A percentile compares a stretch with the other conserved stretches of the same genome.
phyloP scores from a whole-genome alignment of 345 rosid species.

The Gossypium anomalum region DNA sequence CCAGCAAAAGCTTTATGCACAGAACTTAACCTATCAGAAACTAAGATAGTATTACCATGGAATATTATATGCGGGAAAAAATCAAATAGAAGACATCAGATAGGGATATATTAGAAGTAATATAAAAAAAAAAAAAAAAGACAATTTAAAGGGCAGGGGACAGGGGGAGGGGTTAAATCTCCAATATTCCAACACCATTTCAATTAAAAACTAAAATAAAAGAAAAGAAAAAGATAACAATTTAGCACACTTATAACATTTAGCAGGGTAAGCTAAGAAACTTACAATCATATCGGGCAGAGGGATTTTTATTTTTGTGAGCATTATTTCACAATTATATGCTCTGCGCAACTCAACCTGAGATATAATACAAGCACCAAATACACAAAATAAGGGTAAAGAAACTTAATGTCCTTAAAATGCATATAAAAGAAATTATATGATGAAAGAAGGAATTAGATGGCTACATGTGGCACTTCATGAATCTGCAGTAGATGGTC shows the following conservation, averaged over 20 bases:
- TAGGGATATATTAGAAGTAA: not conserved
- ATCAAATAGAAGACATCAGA: not conserved
- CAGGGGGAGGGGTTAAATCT: not conserved
- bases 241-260: not conserved
- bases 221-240: not conserved
- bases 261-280: constrained; percentile 23
- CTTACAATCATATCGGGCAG: constrained; percentile 95
- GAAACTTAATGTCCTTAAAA: not conserved
- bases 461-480: not conserved
- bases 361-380: constrained; percentile 22
- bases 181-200: constrained; percentile 1
- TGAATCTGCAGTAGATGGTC: not conserved
- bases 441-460: not conserved
- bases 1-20: not conserved
- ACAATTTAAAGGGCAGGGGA: not conserved
- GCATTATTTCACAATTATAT: constrained; percentile 98
- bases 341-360: constrained; percentile 98
- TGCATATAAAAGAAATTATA: not conserved
- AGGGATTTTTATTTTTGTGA: constrained; percentile 88
- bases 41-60: not conserved
- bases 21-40: constrained; percentile 32
- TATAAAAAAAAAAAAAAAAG: not conserved
- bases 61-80: not conserved
- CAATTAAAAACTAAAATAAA: constrained; percentile 3
- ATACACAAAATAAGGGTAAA: constrained; percentile 9